Evolutionary conservation across 1,139 yeast genomes (phyloP), one percentile per base, ranked within the genome.

Genomic region (Sporopachydermia cereana): DNA sequence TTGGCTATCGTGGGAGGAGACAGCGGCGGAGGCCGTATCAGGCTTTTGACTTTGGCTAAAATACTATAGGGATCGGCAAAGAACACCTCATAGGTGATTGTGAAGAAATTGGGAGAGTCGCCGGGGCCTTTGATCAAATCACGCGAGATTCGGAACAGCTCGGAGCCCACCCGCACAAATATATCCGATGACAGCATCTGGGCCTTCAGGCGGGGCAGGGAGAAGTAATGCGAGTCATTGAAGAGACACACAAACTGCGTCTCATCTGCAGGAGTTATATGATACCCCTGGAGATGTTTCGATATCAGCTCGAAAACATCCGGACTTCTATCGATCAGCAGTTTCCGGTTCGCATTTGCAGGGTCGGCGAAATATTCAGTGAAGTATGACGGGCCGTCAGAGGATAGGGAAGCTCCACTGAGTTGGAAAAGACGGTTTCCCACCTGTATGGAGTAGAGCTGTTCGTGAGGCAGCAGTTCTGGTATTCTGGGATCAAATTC

Each of bases 331-430:
- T 88, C 96, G 44, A 88, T 76, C 54, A 76, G 78, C n/a, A 85
- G 59, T 0, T 71, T 67, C 42, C 73, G 74, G 21, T 66, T 69
- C 20, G 56, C 58, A 52, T 69, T 71, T 2, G 54, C 67, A 2
- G 48, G 44, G 9, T 20, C 22, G 9, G 9, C 20, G 51, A 77
- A 77, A 58, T 60, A 77, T 20, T 63, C 57, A 16, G 83, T 76
- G 58, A 77, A 77, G 55, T 76, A 76, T 2, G 82, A 76, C 2
- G 84, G 83, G 0, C 75, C 79, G 62, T 86, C 96, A 1, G 85
- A 84, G 22, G 89, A 82, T 41, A 88, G 61, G 3, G 95, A 85
- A 1, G 91, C 88, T 1, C 96, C 96, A 57, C 91, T 80, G 18
- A 68, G 55, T 31, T 58, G 52, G 47, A 60, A 63, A 41, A 57